Evolutionary conservation across 331 rosid genomes (phyloP).

Genomic region (Malus hybrid): DNA sequence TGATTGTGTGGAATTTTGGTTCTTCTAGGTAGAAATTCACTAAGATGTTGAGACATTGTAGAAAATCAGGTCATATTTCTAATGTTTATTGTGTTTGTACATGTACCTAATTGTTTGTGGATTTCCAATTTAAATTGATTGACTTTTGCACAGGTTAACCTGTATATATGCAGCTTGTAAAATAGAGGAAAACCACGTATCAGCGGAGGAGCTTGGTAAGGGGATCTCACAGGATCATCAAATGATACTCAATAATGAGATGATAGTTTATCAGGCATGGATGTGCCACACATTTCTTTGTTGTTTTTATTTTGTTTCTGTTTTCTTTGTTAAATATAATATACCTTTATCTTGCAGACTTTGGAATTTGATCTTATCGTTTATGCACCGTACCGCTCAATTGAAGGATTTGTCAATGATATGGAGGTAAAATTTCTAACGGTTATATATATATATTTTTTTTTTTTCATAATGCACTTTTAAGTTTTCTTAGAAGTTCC

Average conservation of each 20-base stretch:
- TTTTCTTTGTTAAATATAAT: slow-evolving; percentile 1
- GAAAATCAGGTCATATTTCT: neutral
- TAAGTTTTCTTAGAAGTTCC: neutral
- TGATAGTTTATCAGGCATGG: slow-evolving; percentile 99
- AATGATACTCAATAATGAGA: slow-evolving; percentile 98
- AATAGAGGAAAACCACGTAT: slow-evolving; percentile 96
- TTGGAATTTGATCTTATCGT: slow-evolving; percentile 94
- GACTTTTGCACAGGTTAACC: slow-evolving; percentile 60
- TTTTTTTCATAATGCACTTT: neutral
- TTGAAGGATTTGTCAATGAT: slow-evolving; percentile 66
- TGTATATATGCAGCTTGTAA: slow-evolving; percentile 97
- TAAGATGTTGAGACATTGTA: neutral
- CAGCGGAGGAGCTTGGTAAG: slow-evolving; percentile 99
- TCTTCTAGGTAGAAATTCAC: neutral
- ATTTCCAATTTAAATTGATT: slow-evolving; percentile 6
- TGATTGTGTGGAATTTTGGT: slow-evolving; percentile 3
- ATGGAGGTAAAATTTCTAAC: slow-evolving; percentile 47
- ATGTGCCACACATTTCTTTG: slow-evolving; percentile 35
- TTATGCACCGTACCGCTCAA: slow-evolving; percentile 79
- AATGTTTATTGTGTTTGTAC: neutral
- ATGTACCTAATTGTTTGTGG: neutral
- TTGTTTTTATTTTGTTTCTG: neutral
- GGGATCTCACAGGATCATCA: slow-evolving; percentile 98
- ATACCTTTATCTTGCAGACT: slow-evolving; percentile 51
- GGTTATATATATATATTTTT: neutral